These are phyloP conservation scores for Cyberlindnera americana DNA, from an alignment of 805 yeast genomes.

Conservation along the genomic window DNA sequence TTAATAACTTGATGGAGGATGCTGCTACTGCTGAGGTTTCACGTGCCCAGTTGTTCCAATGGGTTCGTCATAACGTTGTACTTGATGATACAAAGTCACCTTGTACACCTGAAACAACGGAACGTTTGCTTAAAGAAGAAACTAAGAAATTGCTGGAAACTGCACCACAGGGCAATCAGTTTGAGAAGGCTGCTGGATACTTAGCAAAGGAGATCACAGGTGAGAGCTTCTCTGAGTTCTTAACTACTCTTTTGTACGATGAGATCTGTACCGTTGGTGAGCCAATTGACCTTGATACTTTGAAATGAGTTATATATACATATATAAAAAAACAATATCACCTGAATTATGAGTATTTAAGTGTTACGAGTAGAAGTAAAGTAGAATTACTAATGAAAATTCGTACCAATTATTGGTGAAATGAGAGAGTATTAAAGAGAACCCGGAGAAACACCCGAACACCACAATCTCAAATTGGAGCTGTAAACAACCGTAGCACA, in stretches of 20 bases:
- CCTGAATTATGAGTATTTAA: too few relatives aligned
- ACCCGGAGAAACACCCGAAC: slow-evolving; percentile 2
- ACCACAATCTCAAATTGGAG: too few relatives aligned
- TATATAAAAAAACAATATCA: too few relatives aligned
- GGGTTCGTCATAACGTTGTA: slow-evolving; percentile 69
- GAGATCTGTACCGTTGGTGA: slow-evolving; percentile 40
- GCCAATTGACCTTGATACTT: slow-evolving; percentile 25
- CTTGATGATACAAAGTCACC: slow-evolving; percentile 54
- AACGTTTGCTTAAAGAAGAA: slow-evolving; percentile 57
- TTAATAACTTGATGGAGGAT: slow-evolving; percentile 82
- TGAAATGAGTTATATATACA: slow-evolving; percentile 14
- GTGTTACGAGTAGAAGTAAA: too few relatives aligned
- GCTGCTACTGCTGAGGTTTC: slow-evolving; percentile 90
- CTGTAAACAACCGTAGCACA: too few relatives aligned
- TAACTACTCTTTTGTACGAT: slow-evolving; percentile 72
- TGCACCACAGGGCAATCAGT: slow-evolving; percentile 51
- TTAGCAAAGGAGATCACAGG: slow-evolving; percentile 70
- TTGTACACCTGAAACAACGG: slow-evolving; percentile 58
- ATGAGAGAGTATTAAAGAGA: too few relatives aligned
- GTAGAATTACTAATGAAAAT: too few relatives aligned
- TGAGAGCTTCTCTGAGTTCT: slow-evolving; percentile 68
- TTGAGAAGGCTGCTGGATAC: slow-evolving; percentile 62
- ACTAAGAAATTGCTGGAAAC: slow-evolving; percentile 51
- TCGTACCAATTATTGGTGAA: too few relatives aligned
- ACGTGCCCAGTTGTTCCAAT: slow-evolving; percentile 76